Evolutionary conservation across 2,329 filamentous ascomycete species (phyloP), one percentile per base, ranked within the genome.

Genomic region (Pochonia chlamydosporia): DNA sequence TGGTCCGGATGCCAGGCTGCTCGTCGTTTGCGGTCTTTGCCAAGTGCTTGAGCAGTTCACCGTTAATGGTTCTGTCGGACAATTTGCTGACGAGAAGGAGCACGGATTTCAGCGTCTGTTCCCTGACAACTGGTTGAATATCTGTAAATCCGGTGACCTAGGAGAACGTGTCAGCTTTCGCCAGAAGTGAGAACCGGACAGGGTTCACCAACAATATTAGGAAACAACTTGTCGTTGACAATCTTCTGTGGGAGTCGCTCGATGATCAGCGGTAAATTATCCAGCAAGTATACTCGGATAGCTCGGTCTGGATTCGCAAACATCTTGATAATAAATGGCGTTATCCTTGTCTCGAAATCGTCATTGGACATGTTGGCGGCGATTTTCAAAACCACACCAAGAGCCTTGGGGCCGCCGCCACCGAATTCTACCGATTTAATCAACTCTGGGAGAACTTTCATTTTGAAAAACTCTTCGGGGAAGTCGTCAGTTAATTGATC

Each of bases 391-490:
- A 96, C 88, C 2, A 95, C 83, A 1, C 77, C 72, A 50, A 99
- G 87, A 1, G 95, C 91, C 61, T 95, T 95, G 0, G 92, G 88
- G 0, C 93, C 93, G 24, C 93, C 93, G 10, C 92, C 93, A 7
- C 93, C 93, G 64, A 96, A 99, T 60, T 99, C 93, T n/a, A 97
- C 90, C 0, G 91, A 96, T 63, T 97, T 99, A n/a, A 99, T 76
- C 25, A 99, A 73, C 62, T 99, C 93, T 0, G 93, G 93, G 8
- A 99, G 75, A 3, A 99, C 83, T 61, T 97, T 99, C 78, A 95
- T 87, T 63, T 95, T 95, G 75, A 97, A 96, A 65, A 96, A 99
- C 50, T 97, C 93, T 61, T 96, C 92, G 0, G 93, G 93, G 52
- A 97, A 96, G 64, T 99, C 91, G 55, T 96, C 89, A 0, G 89